Evolutionary conservation across 2,329 filamentous ascomycete species (phyloP), one percentile per base, ranked within the genome.

Genomic region (Ophiostoma montium): DNA sequence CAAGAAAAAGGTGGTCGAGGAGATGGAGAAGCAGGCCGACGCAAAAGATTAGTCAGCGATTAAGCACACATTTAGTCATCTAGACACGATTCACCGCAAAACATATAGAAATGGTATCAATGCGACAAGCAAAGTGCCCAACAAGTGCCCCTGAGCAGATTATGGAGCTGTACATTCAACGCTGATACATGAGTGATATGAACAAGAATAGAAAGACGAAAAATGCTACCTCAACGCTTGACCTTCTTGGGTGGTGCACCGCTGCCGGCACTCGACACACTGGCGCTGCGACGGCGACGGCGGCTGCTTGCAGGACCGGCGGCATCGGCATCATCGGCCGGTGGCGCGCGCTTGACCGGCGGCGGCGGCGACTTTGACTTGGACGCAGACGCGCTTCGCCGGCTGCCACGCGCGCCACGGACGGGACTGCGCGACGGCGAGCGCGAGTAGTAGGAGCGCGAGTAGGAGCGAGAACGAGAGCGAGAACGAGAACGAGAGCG

Each of bases 1-100:
- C 53, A 86, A 80, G 58, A 89, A 87, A 68, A 88, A 88, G 62
- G 71, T 75, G 30, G 70, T 65, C 35, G 43, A 35, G 13, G 27
- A 44, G 27, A n/a, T 32, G 3, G 42, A 44, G 30, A 88, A 88
- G 62, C 71, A 75, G 31, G 70, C 65, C 42, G 39, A 30, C 5
- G 4, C 5, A 3, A 32, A 44, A 5, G 30, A 44, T 16, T 12
- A 30, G 18, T 16, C 35, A 6, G 4, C 35, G n/a, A n/a, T n/a
- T n/a, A n/a, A n/a, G n/a, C n/a, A n/a, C n/a, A n/a, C n/a, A n/a
- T n/a, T n/a, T n/a, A n/a, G n/a, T n/a, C n/a, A n/a, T n/a, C n/a
- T n/a, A n/a, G n/a, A n/a, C 23, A 27, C 23, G 23, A 27, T 4
- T 27, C 23, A n/a, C n/a, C n/a, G n/a, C n/a, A n/a, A n/a, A n/a